Evolutionary conservation across 2,329 filamentous ascomycete species (phyloP).

Genomic region (Aspergillus tamarii): DNA sequence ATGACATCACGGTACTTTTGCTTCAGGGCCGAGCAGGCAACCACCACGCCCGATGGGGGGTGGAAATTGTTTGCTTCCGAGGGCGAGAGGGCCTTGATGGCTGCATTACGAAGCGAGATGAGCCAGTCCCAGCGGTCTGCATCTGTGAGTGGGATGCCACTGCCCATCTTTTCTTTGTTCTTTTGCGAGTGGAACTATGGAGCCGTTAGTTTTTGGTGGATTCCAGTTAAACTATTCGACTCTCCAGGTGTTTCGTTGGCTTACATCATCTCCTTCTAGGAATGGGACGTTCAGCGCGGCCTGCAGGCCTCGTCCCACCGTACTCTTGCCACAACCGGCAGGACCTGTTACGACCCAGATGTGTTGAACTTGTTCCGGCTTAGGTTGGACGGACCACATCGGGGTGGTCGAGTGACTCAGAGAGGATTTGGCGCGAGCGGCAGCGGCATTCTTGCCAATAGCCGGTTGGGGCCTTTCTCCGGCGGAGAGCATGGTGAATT

Average conservation of each 20-base stretch:
- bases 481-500: slow-evolving; percentile 44
- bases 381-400: slow-evolving; percentile 20
- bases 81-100: slow-evolving; percentile 54
- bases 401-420: slow-evolving; percentile 22
- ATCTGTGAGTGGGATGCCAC: slow-evolving; percentile 82
- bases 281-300: slow-evolving; percentile 67
- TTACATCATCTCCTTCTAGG: slow-evolving; percentile 77
- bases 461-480: slow-evolving; percentile 38
- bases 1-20: slow-evolving; percentile 95
- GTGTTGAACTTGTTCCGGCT: slow-evolving; percentile 54
- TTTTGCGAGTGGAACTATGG: slow-evolving; percentile 55
- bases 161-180: slow-evolving; percentile 90
- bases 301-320: slow-evolving; percentile 69
- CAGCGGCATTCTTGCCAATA: slow-evolving; percentile 26
- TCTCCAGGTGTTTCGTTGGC: slow-evolving; percentile 25
- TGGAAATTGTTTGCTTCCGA: slow-evolving; percentile 41
- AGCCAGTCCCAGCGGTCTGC: slow-evolving; percentile 98
- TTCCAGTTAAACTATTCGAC: slow-evolving; percentile 9
- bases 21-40: slow-evolving; percentile 95
- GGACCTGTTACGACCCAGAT: slow-evolving; percentile 82
- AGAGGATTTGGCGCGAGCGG: slow-evolving; percentile 24
- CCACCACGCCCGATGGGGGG: slow-evolving; percentile 75
- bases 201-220: slow-evolving; percentile 16
- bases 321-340: slow-evolving; percentile 79
- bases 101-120: slow-evolving; percentile 70